These are phyloP conservation scores for Macrolepiota fuliginosa DNA, from an alignment of 768 basidiomycete species.

Conservation along the genomic window DNA sequence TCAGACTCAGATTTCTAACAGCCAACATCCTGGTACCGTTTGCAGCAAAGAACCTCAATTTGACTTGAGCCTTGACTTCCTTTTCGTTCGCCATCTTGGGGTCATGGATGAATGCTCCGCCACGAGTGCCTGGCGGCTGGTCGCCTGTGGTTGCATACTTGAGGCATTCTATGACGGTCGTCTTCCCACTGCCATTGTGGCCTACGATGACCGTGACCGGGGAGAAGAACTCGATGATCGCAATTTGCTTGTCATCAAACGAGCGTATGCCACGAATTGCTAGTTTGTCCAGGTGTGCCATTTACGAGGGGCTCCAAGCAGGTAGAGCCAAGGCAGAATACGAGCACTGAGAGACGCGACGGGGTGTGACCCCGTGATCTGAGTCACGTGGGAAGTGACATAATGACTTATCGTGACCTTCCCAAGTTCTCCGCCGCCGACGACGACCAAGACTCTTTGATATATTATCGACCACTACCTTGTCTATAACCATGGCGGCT, in stretches of 20 bases:
- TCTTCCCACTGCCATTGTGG: slow-evolving; percentile 98
- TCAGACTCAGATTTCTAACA: slow-evolving; percentile 87
- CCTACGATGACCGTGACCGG: slow-evolving; percentile 99
- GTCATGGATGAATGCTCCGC: slow-evolving; percentile 98
- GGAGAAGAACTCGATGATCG: slow-evolving; percentile 94
- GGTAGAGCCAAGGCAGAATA: not conserved
- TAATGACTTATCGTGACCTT: not conserved
- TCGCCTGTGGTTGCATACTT: slow-evolving; percentile 99
- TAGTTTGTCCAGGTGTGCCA: slow-evolving; percentile 89
- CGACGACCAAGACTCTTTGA: not conserved
- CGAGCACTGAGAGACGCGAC: not conserved
- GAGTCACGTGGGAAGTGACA: slow-evolving; percentile 7
- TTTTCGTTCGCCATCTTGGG: slow-evolving; percentile 99
- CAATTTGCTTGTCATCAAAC: slow-evolving; percentile 93
- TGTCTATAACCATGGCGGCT: slow-evolving; percentile 33
- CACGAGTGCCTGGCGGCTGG: slow-evolving; percentile 95
- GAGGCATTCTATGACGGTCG: slow-evolving; percentile 98
- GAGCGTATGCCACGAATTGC: slow-evolving; percentile 93
- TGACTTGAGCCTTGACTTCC: slow-evolving; percentile 98
- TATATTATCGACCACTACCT: not conserved
- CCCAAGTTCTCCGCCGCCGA: not conserved
- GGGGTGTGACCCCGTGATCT: not conserved
- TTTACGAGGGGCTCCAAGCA: slow-evolving; percentile 21
- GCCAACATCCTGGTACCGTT: slow-evolving; percentile 90
- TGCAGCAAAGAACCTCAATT: slow-evolving; percentile 87